Evolutionary conservation across 2,329 filamentous ascomycete genomes (phyloP).

Genomic region (Pseudogymnoascus sp.): DNA sequence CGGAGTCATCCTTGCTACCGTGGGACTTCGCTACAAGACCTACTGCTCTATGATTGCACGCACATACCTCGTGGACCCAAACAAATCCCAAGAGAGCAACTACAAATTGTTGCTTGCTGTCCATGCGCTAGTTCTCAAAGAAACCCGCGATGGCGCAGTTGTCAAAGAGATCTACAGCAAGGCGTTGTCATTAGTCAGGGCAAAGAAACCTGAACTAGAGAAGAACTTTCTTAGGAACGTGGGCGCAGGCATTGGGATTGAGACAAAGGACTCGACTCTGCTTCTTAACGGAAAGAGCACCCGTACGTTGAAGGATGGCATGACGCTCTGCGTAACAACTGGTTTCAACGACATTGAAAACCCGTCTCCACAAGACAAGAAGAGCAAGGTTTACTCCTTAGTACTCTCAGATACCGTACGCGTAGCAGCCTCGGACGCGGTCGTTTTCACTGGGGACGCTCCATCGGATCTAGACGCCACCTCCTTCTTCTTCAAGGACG

Average conservation of each 20-base stretch:
- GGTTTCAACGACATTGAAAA: conserved; percentile 88
- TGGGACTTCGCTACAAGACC: conserved; percentile 90
- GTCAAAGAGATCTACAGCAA: conserved; percentile 91
- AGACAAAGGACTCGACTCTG: conserved; percentile 76
- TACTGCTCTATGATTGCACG: conserved; percentile 89
- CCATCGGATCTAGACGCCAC: conserved; percentile 86
- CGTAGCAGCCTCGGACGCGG: conserved; percentile 67
- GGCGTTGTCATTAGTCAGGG: conserved; percentile 68
- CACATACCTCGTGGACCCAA: conserved; percentile 94
- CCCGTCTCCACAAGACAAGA: conserved; percentile 78
- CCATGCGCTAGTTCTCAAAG: conserved; percentile 84
- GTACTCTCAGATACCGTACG: conserved; percentile 90
- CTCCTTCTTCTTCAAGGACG: conserved; percentile 98
- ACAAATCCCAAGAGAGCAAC: conserved; percentile 88
- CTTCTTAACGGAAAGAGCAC: conserved; percentile 80
- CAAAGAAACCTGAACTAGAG: conserved; percentile 91
- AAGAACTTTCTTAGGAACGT: conserved; percentile 92
- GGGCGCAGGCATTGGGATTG: conserved; percentile 86
- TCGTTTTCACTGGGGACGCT: conserved; percentile 90
- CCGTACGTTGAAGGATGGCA: conserved; percentile 81
- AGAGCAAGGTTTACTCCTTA: conserved; percentile 80
- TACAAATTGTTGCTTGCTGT: conserved; percentile 83
- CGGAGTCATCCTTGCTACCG: conserved; percentile 84
- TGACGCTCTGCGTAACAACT: conserved; percentile 88
- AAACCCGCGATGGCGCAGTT: conserved; percentile 75